Conservation (phyloP, 2,329 filamentous ascomycete genomes). For the Apiospora sp. region DNA sequence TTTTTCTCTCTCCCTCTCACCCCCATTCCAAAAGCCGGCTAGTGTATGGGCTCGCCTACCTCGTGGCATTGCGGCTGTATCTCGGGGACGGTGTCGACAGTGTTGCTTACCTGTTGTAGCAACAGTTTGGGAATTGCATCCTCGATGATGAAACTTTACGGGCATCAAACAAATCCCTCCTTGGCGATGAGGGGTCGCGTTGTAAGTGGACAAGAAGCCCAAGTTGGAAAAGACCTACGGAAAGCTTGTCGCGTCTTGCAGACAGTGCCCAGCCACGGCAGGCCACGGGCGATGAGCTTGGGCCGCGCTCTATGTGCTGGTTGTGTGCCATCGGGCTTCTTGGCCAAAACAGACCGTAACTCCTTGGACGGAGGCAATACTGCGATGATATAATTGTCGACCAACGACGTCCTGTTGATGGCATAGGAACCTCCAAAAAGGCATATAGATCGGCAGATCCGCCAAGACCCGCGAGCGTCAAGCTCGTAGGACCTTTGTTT, state of each 20-base stretch:
- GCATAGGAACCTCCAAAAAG: neutral
- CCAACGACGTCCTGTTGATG: neutral
- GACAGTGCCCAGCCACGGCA: neutral
- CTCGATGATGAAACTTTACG: slow-evolving; percentile 2
- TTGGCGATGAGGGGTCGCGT: slow-evolving; percentile 10
- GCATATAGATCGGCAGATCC: slow-evolving; percentile 18
- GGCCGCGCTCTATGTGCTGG: slow-evolving; percentile 5
- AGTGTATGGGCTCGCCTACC: neutral
- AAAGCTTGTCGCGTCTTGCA: slow-evolving; percentile 23
- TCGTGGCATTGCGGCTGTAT: slow-evolving; percentile 6
- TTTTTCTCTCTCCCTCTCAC: neutral
- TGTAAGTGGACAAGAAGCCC: neutral
- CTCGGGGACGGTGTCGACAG: slow-evolving; percentile 8
- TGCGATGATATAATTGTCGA: neutral
- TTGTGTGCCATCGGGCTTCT: neutral
- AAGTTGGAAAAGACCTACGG: slow-evolving; percentile 15
- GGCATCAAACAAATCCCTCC: neutral
- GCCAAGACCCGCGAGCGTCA: slow-evolving; percentile 28
- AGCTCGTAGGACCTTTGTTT: slow-evolving; percentile 25
- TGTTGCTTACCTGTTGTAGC: neutral
- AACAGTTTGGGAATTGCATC: neutral
- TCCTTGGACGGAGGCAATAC: neutral
- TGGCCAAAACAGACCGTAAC: slow-evolving; percentile 27
- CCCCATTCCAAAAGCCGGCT: neutral
- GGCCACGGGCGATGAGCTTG: neutral